Evolutionary conservation across 192 early-diverging fungal genomes (phyloP).

Genomic region (Allomyces macrogynus): DNA sequence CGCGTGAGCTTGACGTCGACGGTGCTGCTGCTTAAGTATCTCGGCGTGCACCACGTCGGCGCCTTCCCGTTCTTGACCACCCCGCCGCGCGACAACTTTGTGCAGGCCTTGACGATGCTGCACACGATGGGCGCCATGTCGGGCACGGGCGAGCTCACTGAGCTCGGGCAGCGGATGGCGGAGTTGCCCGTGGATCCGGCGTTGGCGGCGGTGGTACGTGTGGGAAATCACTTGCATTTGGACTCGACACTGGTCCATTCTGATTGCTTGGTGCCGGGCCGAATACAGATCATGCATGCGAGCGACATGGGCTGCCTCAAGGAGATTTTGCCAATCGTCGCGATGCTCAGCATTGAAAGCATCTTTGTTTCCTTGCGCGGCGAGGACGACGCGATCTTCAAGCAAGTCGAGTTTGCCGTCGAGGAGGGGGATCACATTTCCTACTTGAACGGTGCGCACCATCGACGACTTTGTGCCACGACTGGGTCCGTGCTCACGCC

Average conservation of each 20-base stretch:
- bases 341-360: slow-evolving; percentile 33
- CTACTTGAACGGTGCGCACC: slow-evolving; percentile 28
- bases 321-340: slow-evolving; percentile 58
- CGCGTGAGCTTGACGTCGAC: slow-evolving; percentile 39
- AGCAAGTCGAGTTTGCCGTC: slow-evolving; percentile 47
- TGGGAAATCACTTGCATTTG: background rate
- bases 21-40: slow-evolving; percentile 52
- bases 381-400: slow-evolving; percentile 21
- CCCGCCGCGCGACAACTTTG: slow-evolving; percentile 52
- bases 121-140: slow-evolving; percentile 55
- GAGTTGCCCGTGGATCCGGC: slow-evolving; percentile 59
- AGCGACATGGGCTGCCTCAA: slow-evolving; percentile 32
- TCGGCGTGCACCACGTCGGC: slow-evolving; percentile 63
- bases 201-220: slow-evolving; percentile 35
- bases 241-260: background rate
- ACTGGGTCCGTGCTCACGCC: too few species aligned
- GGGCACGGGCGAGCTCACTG: slow-evolving; percentile 42
- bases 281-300: slow-evolving; percentile 23
- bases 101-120: slow-evolving; percentile 39
- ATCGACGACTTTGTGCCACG: too few species aligned
- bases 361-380: slow-evolving; percentile 22
- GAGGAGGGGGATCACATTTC: slow-evolving; percentile 53
- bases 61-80: slow-evolving; percentile 58
- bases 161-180: slow-evolving; percentile 42
- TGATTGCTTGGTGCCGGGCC: slow-evolving; percentile 18